Base-by-base conservation (phyloP, 106 monocot species). In the Dendrobium huoshanense region DNA sequence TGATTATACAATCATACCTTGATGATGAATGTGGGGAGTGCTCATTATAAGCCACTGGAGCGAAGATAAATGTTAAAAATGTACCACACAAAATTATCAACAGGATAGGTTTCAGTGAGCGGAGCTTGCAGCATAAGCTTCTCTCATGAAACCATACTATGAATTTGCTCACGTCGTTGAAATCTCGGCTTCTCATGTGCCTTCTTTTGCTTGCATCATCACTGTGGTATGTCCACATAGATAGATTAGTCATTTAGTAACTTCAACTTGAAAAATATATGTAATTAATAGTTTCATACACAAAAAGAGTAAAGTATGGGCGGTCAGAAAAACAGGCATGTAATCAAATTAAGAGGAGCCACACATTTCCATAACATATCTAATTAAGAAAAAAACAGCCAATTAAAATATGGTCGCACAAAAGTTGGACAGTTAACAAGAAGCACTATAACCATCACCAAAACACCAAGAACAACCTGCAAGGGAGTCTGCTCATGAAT, bases 71-170 rank as follows among this genome's bases (percentile, higher is more conserved):
- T 17, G 82, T 88, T 20, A 89, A 76, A 45, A 94, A 67, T 59
- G 91, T 85, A 17, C 84, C 91, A 31, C 79, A 94, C 24, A 91
- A 82, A 56, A 94, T 89, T 33, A 91, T 77, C 40, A 89, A 42
- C 29, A 94, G 81, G 25, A 89, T 79, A 41, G 88, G 20, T 77
- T 89, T 86, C 55, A 94, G 76, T 16, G 89, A 83, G 18, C 78
- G 84, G 37, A 88, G 79, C 67, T 91, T 94, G 86, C 85, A 87
- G 75, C 80, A 81, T 25, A 88, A 79, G 55, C 80, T 83, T 58
- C 75, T 77, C 10, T 88, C 93, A 48, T 75, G 77, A 25, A 82
- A 56, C 8, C 84, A 22, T 24, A 77, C 16, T 48, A 83, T 55
- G 73, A 81, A 78, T 73, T 82, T 89, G 33, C 83, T 84, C 10